Evolutionary conservation across 2,329 filamentous ascomycete species (phyloP), one percentile per base, ranked within the genome.

Genomic region (Pseudogymnoascus verrucosus): DNA sequence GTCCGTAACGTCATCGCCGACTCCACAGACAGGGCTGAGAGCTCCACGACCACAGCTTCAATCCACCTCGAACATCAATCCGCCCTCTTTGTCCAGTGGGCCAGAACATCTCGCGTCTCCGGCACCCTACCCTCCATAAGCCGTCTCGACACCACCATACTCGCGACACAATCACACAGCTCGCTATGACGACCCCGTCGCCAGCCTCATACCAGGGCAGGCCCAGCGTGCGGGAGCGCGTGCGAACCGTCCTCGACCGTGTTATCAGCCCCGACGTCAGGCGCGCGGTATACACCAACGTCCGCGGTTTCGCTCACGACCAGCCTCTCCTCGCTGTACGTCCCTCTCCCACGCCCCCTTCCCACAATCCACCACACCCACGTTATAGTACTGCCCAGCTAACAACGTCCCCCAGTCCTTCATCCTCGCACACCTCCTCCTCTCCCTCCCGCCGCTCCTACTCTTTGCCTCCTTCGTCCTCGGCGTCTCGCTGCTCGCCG

Each of bases 261-360:
- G 69, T 85, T 63, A 78, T 91, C 47, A 82, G 85, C 51, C 86
- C 88, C 0, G 77, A 84, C 37, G 82, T 82, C 65, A 82, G 89
- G 60, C 80, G 84, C 66, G 78, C 80, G 63, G 78, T 84, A 44
- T 80, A 86, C 68, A 77, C 82, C 14, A 79, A 77, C 51, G 74
- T 83, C 28, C 77, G 79, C 37, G 72, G 76, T 4, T 88, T 90
- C 70, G 84, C 87, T 14, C 75, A 80, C 5, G 77, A 81, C 60
- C 87, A 88, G 64, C 91, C 91, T 2, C 77, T 91, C 66, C 77
- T 92, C 47, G 86, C 89, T 63, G 89, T 91, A 78, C 21, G 86
- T 74, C 51, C 31, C 19, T 23, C 59, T 37, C 39, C 19, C 5
- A 40, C 36, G 14, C 5, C 54, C 47, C 44, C 21, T 21, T 36